Evolutionary conservation across 2,329 filamentous ascomycete genomes (phyloP).

Genomic region (Chaetomiaceae sp.): DNA sequence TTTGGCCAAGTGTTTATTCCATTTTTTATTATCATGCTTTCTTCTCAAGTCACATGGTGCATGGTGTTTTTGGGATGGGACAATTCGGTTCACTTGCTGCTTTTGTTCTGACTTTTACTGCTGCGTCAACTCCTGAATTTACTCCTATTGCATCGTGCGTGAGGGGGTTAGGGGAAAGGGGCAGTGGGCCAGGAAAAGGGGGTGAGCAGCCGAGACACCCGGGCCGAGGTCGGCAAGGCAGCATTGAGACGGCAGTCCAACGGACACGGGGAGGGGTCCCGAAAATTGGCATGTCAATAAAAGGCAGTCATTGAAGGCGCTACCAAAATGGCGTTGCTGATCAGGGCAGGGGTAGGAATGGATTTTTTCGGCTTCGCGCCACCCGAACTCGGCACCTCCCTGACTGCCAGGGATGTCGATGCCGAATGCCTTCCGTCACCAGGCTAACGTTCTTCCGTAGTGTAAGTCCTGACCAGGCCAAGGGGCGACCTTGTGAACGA

Average conservation of each 20-base stretch:
- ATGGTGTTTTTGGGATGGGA: conserved; percentile 7
- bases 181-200: too few relatives aligned
- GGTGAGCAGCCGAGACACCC: neutral
- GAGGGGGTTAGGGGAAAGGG: conserved; percentile 3
- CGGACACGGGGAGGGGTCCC: neutral
- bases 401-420: too few relatives aligned
- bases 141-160: conserved; percentile 2
- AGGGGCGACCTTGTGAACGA: too few relatives aligned
- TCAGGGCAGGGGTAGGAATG: too few relatives aligned
- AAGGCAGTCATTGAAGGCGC: neutral
- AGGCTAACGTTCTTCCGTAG: too few relatives aligned
- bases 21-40: neutral
- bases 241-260: neutral
- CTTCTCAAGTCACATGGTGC: neutral
- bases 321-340: too few relatives aligned
- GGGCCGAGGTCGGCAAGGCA: neutral
- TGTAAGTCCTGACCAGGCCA: too few relatives aligned
- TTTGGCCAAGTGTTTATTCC: neutral
- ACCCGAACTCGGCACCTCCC: neutral
- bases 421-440: too few relatives aligned
- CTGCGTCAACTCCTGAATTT: neutral
- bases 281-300: conserved; percentile 1
- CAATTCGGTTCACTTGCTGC: neutral
- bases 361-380: neutral
- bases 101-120: neutral